A percentile compares a stretch with the other conserved stretches of the same genome.
phyloP scores from a whole-genome alignment of 805 yeast species.

The fission yeast (Schizosaccharomyces pombe) region DNA sequence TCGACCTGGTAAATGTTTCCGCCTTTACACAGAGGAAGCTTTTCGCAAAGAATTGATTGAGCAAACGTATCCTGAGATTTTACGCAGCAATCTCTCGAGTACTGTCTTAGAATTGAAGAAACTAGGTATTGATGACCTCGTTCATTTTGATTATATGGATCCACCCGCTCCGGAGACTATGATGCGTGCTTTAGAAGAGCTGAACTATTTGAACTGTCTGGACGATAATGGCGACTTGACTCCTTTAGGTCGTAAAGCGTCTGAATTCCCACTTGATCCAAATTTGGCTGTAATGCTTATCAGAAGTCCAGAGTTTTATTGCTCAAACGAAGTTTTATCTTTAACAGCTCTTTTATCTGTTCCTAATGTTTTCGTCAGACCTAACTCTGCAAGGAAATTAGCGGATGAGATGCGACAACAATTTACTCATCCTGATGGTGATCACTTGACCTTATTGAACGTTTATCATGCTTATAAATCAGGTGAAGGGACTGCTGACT shows the following conservation, averaged over 20 bases:
- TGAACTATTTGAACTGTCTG: constrained; percentile 70
- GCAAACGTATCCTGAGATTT: constrained; percentile 87
- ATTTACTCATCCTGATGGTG: constrained; percentile 88
- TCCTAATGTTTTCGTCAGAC: constrained; percentile 85
- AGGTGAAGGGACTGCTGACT: constrained; percentile 23
- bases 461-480: constrained; percentile 59
- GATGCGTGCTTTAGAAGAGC: constrained; percentile 96
- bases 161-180: constrained; percentile 99
- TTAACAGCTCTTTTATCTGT: constrained; percentile 79
- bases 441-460: constrained; percentile 72
- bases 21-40: constrained; percentile 90
- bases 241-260: constrained; percentile 68
- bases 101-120: constrained; percentile 85
- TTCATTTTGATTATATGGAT: constrained; percentile 95
- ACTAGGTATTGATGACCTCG: constrained; percentile 83
- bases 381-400: constrained; percentile 60
- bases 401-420: constrained; percentile 76
- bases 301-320: constrained; percentile 60
- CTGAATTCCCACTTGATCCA: constrained; percentile 88
- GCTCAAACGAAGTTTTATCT: constrained; percentile 72
- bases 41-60: constrained; percentile 81
- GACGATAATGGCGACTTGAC: constrained; percentile 84
- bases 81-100: constrained; percentile 70
- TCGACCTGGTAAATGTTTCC: constrained; percentile 90
- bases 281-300: constrained; percentile 82